These are phyloP conservation scores for Jamesozyma piceae DNA, from an alignment of 805 yeast genomes.

Conservation along the genomic window DNA sequence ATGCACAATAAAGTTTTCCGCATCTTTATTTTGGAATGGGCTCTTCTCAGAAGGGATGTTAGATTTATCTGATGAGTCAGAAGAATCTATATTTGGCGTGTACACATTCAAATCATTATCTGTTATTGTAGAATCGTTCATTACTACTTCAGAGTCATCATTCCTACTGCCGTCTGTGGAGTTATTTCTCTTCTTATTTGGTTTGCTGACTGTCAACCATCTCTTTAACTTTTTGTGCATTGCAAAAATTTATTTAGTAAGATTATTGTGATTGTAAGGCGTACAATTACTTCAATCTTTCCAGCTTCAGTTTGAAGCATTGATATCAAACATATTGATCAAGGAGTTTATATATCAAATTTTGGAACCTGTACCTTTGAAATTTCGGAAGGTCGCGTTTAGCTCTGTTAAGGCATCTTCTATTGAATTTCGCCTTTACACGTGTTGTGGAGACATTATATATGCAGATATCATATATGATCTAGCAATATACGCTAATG, in stretches of 20 bases:
- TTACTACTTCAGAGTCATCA: background rate
- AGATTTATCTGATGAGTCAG: background rate
- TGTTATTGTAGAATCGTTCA: background rate
- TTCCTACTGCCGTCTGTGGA: background rate
- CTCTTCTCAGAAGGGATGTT: background rate
- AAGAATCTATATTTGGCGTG: background rate
- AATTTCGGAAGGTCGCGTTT: too few relatives aligned
- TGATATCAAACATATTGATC: background rate
- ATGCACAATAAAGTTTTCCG: background rate
- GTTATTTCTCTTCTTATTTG: background rate
- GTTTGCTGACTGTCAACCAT: slow-evolving; percentile 9
- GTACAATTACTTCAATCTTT: too few relatives aligned
- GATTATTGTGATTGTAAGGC: too few relatives aligned
- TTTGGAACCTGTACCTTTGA: background rate
- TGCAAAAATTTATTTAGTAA: background rate
- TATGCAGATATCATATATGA: too few relatives aligned
- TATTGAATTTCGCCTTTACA: too few relatives aligned
- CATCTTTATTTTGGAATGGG: background rate
- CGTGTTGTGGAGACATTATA: too few relatives aligned
- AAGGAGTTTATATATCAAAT: background rate
- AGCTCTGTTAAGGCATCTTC: too few relatives aligned
- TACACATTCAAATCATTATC: background rate
- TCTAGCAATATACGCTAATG: too few relatives aligned
- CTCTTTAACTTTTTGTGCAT: slow-evolving; percentile 16
- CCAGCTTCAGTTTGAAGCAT: too few relatives aligned